Percentiles rank a stretch among this genome's conserved stretches.
phyloP scores from a whole-genome alignment of 371 early-diverging fungal species.

The Mucor circinelloides region DNA sequence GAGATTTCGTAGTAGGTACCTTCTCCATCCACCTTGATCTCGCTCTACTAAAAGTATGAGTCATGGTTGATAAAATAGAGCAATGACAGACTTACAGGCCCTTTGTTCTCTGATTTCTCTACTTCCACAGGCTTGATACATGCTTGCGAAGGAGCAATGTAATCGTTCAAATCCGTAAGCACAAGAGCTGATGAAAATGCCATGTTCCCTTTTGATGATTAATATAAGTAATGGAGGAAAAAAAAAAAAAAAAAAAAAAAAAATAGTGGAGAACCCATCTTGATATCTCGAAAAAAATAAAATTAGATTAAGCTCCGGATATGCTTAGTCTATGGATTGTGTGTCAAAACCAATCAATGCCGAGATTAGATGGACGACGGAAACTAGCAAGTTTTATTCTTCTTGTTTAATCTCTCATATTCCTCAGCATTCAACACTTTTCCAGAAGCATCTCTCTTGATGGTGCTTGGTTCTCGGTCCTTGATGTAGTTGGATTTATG shows the following conservation, averaged over 20 bases:
- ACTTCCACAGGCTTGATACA: conserved; percentile 94
- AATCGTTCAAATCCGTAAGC: conserved; percentile 94
- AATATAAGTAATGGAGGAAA: conserved; percentile 11
- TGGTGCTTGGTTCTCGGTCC: background rate
- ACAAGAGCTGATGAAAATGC: conserved; percentile 78
- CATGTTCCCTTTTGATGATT: conserved; percentile 34
- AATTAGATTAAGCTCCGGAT: background rate
- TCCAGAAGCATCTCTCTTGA: conserved; percentile 8
- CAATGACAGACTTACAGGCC: conserved; percentile 36
- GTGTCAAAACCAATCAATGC: background rate
- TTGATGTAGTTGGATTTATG: conserved; percentile 25
- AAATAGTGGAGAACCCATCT: background rate
- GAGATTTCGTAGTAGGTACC: conserved; percentile 84
- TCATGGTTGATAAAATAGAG: background rate
- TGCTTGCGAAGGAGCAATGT: conserved; percentile 91
- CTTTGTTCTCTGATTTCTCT: conserved; percentile 58
- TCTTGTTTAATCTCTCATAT: background rate
- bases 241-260: background rate
- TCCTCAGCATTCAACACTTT: background rate
- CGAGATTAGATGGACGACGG: no score
- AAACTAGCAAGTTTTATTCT: background rate
- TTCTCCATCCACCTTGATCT: conserved; percentile 68
- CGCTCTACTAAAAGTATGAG: conserved; percentile 40
- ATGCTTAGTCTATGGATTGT: background rate
- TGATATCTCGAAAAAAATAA: background rate